Percentiles rank a stretch among this genome's conserved stretches.
Conservation (phyloP, 2,329 filamentous ascomycete genomes). For the Aspergillus texensis region DNA sequence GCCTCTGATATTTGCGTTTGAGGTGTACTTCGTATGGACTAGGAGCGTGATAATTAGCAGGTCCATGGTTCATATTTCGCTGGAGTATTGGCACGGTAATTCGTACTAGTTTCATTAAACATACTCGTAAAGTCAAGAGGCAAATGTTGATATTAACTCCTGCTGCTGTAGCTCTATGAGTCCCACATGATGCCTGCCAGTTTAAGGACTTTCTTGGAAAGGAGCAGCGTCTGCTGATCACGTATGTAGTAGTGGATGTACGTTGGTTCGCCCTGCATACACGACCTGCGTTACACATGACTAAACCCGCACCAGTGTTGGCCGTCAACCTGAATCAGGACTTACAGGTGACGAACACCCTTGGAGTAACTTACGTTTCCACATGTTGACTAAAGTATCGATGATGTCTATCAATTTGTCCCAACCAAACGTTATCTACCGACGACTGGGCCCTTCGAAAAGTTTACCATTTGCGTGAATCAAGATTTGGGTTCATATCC, state of each 20-base stretch:
- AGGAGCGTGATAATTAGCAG: background rate
- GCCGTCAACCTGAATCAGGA: background rate
- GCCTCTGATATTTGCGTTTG: background rate
- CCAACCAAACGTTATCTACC: background rate
- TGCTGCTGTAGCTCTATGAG: background rate
- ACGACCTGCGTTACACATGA: slow-evolving; percentile 1
- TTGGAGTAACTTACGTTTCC: too few species aligned
- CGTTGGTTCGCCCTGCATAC: background rate
- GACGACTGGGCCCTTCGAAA: background rate
- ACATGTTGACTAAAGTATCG: too few species aligned
- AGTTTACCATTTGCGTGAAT: background rate
- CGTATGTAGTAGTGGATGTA: background rate
- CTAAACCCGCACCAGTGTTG: background rate
- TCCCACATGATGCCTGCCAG: background rate
- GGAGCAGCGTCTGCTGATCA: too few species aligned
- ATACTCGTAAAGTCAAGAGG: background rate
- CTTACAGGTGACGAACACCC: background rate
- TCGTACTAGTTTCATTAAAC: background rate
- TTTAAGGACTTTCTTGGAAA: background rate
- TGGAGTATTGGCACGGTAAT: background rate
- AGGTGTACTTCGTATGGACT: too few species aligned
- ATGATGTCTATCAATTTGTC: too few species aligned
- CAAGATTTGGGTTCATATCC: background rate
- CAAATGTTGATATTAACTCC: background rate
- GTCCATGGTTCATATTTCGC: background rate